These are phyloP conservation scores for Penstemon davidsonii DNA, from an alignment of 257 asterid species.

Conservation along the genomic window DNA sequence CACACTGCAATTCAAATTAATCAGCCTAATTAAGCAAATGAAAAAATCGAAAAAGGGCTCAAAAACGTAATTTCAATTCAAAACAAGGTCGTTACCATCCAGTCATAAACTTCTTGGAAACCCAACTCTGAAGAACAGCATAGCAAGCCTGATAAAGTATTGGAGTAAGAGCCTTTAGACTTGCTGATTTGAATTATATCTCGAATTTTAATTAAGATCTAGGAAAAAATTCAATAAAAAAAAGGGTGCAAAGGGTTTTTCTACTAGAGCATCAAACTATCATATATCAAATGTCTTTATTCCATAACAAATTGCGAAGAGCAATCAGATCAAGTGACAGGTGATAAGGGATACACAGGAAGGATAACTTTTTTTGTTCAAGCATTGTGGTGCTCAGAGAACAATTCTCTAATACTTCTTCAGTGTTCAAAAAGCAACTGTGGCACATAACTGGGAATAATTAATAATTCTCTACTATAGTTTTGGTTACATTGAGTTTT, in stretches of 20 bases:
- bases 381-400: slow-evolving; percentile 3
- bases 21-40: slow-evolving; percentile 12
- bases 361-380: slow-evolving; percentile 4
- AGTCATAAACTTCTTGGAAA: slow-evolving; percentile 97
- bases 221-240: background rate
- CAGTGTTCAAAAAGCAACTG: background rate
- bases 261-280: slow-evolving; percentile 1
- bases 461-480: background rate
- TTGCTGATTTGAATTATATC: slow-evolving; percentile 15
- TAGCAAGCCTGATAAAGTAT: slow-evolving; percentile 79
- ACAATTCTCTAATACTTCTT: background rate
- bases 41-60: background rate
- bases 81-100: slow-evolving; percentile 69
- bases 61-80: background rate
- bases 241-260: background rate
- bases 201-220: background rate
- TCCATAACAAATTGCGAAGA: background rate
- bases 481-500: background rate
- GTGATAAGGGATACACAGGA: background rate
- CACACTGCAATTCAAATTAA: slow-evolving; percentile 54
- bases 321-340: slow-evolving; percentile 1
- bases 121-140: slow-evolving; percentile 99
- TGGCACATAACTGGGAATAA: background rate
- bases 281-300: background rate
- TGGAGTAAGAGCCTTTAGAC: slow-evolving; percentile 23